Evolutionary conservation across 768 basidiomycete species (phyloP).

Genomic region (Plicaturopsis crispa): DNA sequence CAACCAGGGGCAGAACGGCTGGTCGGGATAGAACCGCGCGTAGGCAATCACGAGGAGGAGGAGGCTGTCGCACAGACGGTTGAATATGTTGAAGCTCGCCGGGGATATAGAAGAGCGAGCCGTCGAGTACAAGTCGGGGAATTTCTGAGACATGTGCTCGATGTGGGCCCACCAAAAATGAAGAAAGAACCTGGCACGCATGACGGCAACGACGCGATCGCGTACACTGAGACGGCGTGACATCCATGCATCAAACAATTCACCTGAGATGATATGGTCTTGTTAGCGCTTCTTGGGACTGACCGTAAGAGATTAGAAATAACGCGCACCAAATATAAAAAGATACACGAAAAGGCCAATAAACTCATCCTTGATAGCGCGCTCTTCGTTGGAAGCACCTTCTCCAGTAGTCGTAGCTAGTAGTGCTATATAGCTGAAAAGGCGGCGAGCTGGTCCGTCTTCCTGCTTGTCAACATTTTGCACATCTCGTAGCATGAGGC

Average conservation of each 20-base stretch:
- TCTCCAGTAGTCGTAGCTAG: constrained; percentile 8
- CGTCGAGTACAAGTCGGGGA: constrained; percentile 15
- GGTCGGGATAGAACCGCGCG: constrained; percentile 10
- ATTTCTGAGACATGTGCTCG: constrained; percentile 6
- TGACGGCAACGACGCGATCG: constrained; percentile 12
- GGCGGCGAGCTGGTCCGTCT: constrained; percentile 18
- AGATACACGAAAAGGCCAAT: constrained; percentile 18
- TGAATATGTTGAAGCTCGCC: constrained; percentile 19
- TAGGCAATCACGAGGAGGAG: constrained; percentile 13
- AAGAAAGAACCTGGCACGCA: constrained; percentile 15
- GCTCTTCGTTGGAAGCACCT: no score
- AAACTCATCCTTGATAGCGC: constrained; percentile 9
- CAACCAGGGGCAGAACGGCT: constrained; percentile 17
- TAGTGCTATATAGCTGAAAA: constrained; percentile 15
- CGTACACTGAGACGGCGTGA: constrained; percentile 10
- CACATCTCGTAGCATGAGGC: constrained; percentile 13
- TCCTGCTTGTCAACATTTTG: constrained; percentile 22
- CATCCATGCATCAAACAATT: constrained; percentile 18
- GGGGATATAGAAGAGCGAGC: constrained; percentile 16
- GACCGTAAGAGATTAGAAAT: background rate
- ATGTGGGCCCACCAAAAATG: constrained; percentile 14
- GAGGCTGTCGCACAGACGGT: constrained; percentile 18
- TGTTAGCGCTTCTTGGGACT: no score
- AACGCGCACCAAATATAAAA: constrained; percentile 14
- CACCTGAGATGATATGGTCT: constrained; percentile 5